Evolutionary conservation across 2,329 filamentous ascomycete genomes (phyloP).

Genomic region (Epichloe festucae): DNA sequence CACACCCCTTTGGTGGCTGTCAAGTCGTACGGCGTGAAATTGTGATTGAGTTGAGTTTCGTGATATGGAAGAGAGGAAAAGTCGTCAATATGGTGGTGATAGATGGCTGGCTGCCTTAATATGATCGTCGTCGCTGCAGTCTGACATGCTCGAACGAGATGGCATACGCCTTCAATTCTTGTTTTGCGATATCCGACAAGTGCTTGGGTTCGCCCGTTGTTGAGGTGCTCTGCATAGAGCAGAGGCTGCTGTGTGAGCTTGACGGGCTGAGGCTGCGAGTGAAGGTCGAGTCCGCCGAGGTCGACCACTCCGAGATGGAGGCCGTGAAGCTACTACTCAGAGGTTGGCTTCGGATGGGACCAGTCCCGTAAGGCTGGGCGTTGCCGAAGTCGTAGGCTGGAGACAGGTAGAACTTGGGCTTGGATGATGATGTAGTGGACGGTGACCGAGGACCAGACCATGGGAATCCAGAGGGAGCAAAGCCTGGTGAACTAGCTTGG

Average conservation of each 20-base stretch:
- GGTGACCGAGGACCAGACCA: slow-evolving; percentile 21
- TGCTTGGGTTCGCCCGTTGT: slow-evolving; percentile 39
- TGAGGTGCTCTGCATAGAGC: slow-evolving; percentile 56
- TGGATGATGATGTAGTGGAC: slow-evolving; percentile 7
- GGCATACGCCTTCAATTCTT: slow-evolving; percentile 74
- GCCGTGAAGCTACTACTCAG: slow-evolving; percentile 13
- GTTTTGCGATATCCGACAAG: slow-evolving; percentile 63
- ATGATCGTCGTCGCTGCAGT: slow-evolving; percentile 42
- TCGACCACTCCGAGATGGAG: slow-evolving; percentile 13
- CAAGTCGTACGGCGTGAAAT: slow-evolving; percentile 7
- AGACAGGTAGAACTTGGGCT: slow-evolving; percentile 51
- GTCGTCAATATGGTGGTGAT: background rate
- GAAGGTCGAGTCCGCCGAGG: slow-evolving; percentile 6
- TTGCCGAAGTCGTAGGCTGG: slow-evolving; percentile 65
- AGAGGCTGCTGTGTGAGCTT: slow-evolving; percentile 73
- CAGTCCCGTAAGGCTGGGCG: slow-evolving; percentile 42
- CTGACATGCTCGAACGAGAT: slow-evolving; percentile 79
- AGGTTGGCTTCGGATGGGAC: slow-evolving; percentile 26
- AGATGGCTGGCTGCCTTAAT: slow-evolving; percentile 20
- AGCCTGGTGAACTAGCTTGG: slow-evolving; percentile 43
- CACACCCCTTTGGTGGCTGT: slow-evolving; percentile 3
- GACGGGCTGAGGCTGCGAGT: slow-evolving; percentile 49
- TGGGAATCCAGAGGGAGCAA: slow-evolving; percentile 36
- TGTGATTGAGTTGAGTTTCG: slow-evolving; percentile 3
- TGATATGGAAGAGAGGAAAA: background rate